A percentile compares a stretch with the other conserved stretches of the same genome.
These are phyloP conservation scores for Nemania serpens DNA, from an alignment of 2,329 filamentous ascomycete species.

Conservation along the genomic window DNA sequence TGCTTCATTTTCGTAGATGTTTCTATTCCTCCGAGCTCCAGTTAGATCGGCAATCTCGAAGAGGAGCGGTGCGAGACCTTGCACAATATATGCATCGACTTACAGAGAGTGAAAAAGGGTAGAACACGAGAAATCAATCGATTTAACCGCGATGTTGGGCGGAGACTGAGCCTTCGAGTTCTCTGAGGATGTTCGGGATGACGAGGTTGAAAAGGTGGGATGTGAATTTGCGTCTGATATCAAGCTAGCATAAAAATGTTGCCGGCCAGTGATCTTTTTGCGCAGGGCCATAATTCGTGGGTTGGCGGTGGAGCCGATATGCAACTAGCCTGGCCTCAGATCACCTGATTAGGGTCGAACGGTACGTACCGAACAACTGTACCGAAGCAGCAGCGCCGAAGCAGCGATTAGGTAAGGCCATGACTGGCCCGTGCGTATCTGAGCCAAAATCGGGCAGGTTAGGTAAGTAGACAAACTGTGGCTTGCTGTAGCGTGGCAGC, in stretches of 20 bases:
- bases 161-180: conserved; percentile 99
- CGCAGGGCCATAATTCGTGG: conserved; percentile 26
- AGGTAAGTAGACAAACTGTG: conserved; percentile 2
- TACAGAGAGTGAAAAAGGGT: conserved; percentile 40
- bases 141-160: conserved; percentile 96
- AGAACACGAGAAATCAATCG: conserved; percentile 97
- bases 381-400: not conserved
- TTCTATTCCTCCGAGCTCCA: conserved; percentile 30
- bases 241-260: conserved; percentile 33
- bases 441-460: no score
- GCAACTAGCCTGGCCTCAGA: conserved; percentile 7
- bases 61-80: not conserved
- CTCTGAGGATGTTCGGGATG: conserved; percentile 49
- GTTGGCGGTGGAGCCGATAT: conserved; percentile 23
- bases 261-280: conserved; percentile 28
- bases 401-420: not conserved
- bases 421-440: no score
- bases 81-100: conserved; percentile 38
- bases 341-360: conserved; percentile 41
- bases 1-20: conserved; percentile 89
- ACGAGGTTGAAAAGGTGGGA: conserved; percentile 42
- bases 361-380: not conserved
- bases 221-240: conserved; percentile 34
- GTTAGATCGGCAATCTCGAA: conserved; percentile 26
- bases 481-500: conserved; percentile 10